Base-by-base conservation (phyloP, 169 alveolate genomes). In the Plasmodium billcollinsi region DNA sequence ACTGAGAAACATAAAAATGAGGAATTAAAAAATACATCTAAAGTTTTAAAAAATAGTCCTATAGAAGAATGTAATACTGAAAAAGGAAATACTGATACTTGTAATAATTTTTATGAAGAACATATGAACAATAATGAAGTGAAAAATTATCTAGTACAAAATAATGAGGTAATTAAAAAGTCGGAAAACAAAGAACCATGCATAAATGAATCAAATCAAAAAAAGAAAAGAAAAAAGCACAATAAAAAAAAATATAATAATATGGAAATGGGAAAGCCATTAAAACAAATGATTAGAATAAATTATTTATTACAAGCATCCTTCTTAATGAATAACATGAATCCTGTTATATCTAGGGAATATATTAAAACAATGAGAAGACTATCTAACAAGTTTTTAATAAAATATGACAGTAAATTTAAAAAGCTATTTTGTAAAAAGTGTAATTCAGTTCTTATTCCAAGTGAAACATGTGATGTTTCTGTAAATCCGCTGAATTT, bases 391-490 rank as follows among this genome's bases (percentile, higher is more conserved):
- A 86, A 86, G 26, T 72, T 59, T 72, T 86, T 86, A 61, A 86
- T 86, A 86, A 70, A 72, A 86, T 24, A 72, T 73, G 88, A 72
- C 66, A 86, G 50, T 71, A 65, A 70, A 71, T 86, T 72, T 66
- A 86, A 86, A 73, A 86, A 86, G 33, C 61, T 86, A 20, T 86
- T 86, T 67, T 86, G 92, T 45, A 86, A 86, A 86, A 86, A 86
- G 63, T 86, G 92, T 21, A 72, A 86, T 54, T 65, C 92, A 52
- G 92, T 86, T 65, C 88, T 86, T 52, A 71, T 86, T 62, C 92
- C 92, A 58, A 63, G 88, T 72, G 88, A 33, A 59, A 86, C 88
- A 39, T 86, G 92, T 39, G 50, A 86, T n/a, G 75, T 62, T 59
- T 86, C 67, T 49, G 88, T 86, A 71, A 59, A 86, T 20, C 76